Conservation (phyloP, 1,284 basidiomycete species). For the Gastroboletus turbinatus region DNA sequence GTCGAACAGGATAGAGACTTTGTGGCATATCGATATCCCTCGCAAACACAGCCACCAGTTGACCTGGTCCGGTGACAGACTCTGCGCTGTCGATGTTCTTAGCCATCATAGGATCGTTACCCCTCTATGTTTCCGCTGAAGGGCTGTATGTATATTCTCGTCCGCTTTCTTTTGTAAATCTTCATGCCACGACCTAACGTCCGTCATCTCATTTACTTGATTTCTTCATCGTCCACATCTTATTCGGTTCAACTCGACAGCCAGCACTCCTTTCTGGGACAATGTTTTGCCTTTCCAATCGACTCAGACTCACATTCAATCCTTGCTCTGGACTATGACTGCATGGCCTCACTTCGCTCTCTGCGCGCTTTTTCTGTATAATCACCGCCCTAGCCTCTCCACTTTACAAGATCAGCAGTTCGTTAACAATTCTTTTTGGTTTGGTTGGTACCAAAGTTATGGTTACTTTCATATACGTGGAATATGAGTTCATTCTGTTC, state of each 20-base stretch:
- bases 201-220: conserved; percentile 18
- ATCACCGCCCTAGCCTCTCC: conserved; percentile 8
- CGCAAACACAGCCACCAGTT: conserved; percentile 56
- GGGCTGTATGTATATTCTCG: conserved; percentile 6
- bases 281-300: conserved; percentile 19
- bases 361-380: conserved; percentile 17
- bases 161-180: conserved; percentile 20
- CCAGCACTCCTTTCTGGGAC: conserved; percentile 31
- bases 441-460: conserved; percentile 19
- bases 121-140: conserved; percentile 2
- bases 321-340: conserved; percentile 32
- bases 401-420: conserved; percentile 10
- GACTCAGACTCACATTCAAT: conserved; percentile 18
- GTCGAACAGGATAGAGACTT: conserved; percentile 79
- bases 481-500: conserved; percentile 30
- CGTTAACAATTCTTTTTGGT: conserved; percentile 26
- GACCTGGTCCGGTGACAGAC: conserved; percentile 53
- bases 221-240: conserved; percentile 14
- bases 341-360: conserved; percentile 20
- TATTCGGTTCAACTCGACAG: conserved; percentile 20
- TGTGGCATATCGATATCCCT: conserved; percentile 81
- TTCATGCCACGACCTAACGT: conserved; percentile 22
- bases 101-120: conserved; percentile 5
- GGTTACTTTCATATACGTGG: conserved; percentile 21
- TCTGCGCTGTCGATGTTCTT: conserved; percentile 1